Conservation (phyloP, 176 grass and related monocot genomes). For the Carex littledalei region DNA sequence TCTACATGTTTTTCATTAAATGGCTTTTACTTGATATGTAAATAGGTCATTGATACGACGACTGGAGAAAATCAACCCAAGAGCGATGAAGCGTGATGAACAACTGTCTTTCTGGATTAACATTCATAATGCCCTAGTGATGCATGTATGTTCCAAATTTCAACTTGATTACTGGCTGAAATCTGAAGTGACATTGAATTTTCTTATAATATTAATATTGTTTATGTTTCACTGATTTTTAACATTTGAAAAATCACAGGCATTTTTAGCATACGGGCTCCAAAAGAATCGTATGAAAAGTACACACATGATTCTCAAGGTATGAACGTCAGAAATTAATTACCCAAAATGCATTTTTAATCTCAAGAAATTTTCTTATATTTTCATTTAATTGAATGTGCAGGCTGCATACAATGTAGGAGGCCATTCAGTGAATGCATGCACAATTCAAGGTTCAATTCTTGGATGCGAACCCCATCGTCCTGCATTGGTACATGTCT, state of each 20-base stretch:
- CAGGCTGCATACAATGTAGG: slow-evolving; percentile 94
- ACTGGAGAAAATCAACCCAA: slow-evolving; percentile 73
- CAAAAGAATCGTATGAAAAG: slow-evolving; percentile 62
- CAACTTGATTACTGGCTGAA: neutral
- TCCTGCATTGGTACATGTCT: slow-evolving; percentile 58
- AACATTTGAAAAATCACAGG: slow-evolving; percentile 42
- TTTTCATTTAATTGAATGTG: slow-evolving; percentile 9
- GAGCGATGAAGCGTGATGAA: slow-evolving; percentile 60
- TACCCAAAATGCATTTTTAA: neutral
- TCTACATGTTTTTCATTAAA: neutral
- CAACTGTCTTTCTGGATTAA: slow-evolving; percentile 79
- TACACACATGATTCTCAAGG: slow-evolving; percentile 70
- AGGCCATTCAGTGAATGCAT: slow-evolving; percentile 78
- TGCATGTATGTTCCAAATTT: slow-evolving; percentile 52
- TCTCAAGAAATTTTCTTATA: neutral
- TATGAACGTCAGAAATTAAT: slow-evolving; percentile 17
- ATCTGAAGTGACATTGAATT: neutral
- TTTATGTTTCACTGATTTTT: slow-evolving; percentile 27
- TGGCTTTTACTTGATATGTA: neutral
- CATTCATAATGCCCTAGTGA: slow-evolving; percentile 79
- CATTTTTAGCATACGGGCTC: slow-evolving; percentile 78
- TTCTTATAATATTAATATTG: slow-evolving; percentile 5
- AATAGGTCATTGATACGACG: slow-evolving; percentile 57
- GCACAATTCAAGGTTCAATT: slow-evolving; percentile 81
- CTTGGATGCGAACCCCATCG: slow-evolving; percentile 85